Evolutionary conservation across 2,329 filamentous ascomycete genomes (phyloP).

Genomic region (Annulohypoxylon truncatum): DNA sequence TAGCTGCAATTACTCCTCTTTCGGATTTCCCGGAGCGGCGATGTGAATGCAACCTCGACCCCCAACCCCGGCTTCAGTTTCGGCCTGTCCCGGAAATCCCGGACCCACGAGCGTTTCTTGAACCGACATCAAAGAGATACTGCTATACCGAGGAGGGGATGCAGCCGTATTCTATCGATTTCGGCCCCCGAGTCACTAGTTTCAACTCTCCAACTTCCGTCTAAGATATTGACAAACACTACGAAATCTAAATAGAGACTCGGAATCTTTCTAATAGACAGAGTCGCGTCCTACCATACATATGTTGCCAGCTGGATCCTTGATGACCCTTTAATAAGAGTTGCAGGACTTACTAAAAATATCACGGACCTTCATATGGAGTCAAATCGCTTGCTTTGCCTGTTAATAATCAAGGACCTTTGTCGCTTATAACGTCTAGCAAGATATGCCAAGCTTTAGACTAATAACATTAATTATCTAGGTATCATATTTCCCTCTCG

Average conservation of each 20-base stretch:
- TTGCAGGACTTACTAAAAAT: not conserved
- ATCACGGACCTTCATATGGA: not conserved
- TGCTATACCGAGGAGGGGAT: not conserved
- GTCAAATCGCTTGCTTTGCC: not conserved
- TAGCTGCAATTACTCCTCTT: constrained; percentile 15
- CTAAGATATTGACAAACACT: no score
- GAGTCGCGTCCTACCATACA: no score
- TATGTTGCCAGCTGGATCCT: not conserved
- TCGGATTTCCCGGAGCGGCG: constrained; percentile 32
- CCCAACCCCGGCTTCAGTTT: constrained; percentile 16
- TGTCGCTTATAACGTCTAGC: not conserved
- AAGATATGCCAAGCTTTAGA: constrained; percentile 7
- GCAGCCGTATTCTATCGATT: not conserved
- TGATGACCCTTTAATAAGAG: not conserved
- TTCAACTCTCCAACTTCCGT: not conserved
- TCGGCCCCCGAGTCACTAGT: not conserved
- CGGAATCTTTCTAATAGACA: not conserved
- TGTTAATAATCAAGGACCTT: not conserved
- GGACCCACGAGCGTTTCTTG: constrained; percentile 4
- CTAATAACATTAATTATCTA: constrained; percentile 33
- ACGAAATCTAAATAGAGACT: not conserved
- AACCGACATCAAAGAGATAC: constrained; percentile 1
- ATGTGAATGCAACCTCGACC: constrained; percentile 22
- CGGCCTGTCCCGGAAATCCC: constrained; percentile 31
- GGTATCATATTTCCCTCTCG: constrained; percentile 26